phyloP scores from a whole-genome alignment of 176 grass and related monocot genomes.

The Guadua angustifolia region DNA sequence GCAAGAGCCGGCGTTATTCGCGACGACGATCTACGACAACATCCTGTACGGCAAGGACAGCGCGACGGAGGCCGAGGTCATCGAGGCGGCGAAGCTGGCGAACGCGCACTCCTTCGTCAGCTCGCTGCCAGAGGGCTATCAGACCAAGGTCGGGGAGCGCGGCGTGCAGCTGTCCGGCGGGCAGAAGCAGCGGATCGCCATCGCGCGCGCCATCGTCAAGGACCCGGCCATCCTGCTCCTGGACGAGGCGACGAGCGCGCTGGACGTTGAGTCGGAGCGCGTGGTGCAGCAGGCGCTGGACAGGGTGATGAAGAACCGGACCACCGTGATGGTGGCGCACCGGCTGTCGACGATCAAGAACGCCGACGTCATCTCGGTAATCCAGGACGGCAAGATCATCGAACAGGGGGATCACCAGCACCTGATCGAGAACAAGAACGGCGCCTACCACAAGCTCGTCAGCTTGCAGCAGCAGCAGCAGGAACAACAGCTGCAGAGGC shows the following conservation, averaged over 20 bases:
- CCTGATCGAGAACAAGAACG: slow-evolving; percentile 71
- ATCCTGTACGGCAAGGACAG: slow-evolving; percentile 92
- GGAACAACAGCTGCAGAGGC: slow-evolving; percentile 6
- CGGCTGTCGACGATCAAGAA: slow-evolving; percentile 88
- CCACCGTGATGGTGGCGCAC: slow-evolving; percentile 90
- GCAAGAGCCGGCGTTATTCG: slow-evolving; percentile 92
- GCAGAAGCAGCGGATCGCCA: slow-evolving; percentile 96
- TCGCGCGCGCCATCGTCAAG: slow-evolving; percentile 84
- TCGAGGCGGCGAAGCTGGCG: slow-evolving; percentile 83
- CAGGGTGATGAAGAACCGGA: slow-evolving; percentile 86
- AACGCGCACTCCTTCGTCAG: slow-evolving; percentile 99
- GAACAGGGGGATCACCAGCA: slow-evolving; percentile 77
- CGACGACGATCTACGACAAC: slow-evolving; percentile 92
- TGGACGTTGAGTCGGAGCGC: slow-evolving; percentile 89
- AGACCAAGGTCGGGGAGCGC: slow-evolving; percentile 85
- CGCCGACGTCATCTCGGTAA: slow-evolving; percentile 84
- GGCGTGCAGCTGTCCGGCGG: slow-evolving; percentile 93
- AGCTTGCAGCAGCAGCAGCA: slow-evolving; percentile 79
- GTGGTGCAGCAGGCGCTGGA: slow-evolving; percentile 90
- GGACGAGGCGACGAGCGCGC: slow-evolving; percentile 89
- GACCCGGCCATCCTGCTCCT: slow-evolving; percentile 80
- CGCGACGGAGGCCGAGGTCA: slow-evolving; percentile 67
- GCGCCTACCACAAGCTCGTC: slow-evolving; percentile 85
- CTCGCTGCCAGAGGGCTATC: slow-evolving; percentile 83
- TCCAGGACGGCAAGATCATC: slow-evolving; percentile 90